These are phyloP conservation scores for Calocybe indica DNA, from an alignment of 768 basidiomycete species.

Conservation along the genomic window DNA sequence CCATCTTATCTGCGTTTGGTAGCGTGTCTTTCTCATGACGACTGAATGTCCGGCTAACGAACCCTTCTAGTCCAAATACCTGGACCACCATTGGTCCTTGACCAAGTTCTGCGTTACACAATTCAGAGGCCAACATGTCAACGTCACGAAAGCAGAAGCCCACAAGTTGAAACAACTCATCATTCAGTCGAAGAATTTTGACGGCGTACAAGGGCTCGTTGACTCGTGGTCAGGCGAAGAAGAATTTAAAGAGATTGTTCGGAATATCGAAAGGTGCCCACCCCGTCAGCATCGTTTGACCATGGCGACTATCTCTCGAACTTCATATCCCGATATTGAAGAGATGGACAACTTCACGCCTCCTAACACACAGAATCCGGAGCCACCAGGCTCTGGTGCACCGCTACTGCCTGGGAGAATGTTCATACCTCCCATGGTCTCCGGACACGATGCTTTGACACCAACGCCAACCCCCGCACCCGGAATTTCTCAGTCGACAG, in stretches of 20 bases:
- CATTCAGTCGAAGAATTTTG: conserved; percentile 56
- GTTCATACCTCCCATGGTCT: conserved; percentile 30
- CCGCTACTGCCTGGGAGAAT: conserved; percentile 39
- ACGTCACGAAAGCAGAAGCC: conserved; percentile 52
- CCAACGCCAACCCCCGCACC: conserved; percentile 47
- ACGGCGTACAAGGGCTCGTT: conserved; percentile 43
- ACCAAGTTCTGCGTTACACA: conserved; percentile 87
- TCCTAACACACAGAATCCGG: conserved; percentile 47
- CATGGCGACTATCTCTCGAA: conserved; percentile 12
- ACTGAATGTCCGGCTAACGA: background rate
- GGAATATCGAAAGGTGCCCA: conserved; percentile 42
- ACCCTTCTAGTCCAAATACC: conserved; percentile 53
- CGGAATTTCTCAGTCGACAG: conserved; percentile 9
- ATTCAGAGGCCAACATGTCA: conserved; percentile 63
- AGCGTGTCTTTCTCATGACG: conserved; percentile 8
- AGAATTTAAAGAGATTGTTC: conserved; percentile 51
- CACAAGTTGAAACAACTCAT: conserved; percentile 49
- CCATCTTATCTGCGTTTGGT: conserved; percentile 75
- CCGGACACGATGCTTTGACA: conserved; percentile 39
- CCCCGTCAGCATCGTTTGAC: conserved; percentile 28
- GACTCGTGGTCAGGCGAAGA: conserved; percentile 55
- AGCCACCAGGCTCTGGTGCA: conserved; percentile 47
- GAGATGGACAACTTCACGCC: conserved; percentile 33
- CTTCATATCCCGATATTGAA: conserved; percentile 15
- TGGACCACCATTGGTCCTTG: conserved; percentile 74